These are phyloP conservation scores for Allium cepa DNA, from an alignment of 106 monocot species.

Conservation along the genomic window DNA sequence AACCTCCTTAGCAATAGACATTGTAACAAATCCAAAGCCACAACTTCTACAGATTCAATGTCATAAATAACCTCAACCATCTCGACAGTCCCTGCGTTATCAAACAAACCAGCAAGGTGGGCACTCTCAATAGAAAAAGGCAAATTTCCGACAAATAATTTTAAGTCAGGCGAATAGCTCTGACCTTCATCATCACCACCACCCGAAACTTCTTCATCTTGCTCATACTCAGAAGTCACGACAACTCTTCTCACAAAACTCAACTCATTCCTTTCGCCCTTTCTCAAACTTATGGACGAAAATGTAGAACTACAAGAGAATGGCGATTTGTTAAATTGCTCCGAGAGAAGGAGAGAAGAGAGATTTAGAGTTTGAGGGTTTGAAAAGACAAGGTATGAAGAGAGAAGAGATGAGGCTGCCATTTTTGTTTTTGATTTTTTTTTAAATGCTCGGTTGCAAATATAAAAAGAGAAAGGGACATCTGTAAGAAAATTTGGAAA, in stretches of 20 bases:
- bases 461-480: too few relatives aligned
- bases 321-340: background rate
- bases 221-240: slow-evolving; percentile 29
- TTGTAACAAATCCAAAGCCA: slow-evolving; percentile 94
- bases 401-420: slow-evolving; percentile 8
- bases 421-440: background rate
- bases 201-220: background rate
- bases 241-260: slow-evolving; percentile 5
- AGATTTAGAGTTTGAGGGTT: slow-evolving; percentile 2
- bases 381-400: background rate
- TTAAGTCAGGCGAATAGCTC: slow-evolving; percentile 44
- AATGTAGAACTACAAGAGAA: background rate
- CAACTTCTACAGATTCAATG: slow-evolving; percentile 71
- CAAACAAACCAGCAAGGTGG: slow-evolving; percentile 68
- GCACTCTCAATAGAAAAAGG: slow-evolving; percentile 77
- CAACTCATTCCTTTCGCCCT: background rate
- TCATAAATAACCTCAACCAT: slow-evolving; percentile 97
- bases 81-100: slow-evolving; percentile 60
- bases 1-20: slow-evolving; percentile 65
- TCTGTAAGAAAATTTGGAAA: too few relatives aligned
- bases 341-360: background rate
- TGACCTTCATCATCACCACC: slow-evolving; percentile 9
- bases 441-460: too few relatives aligned
- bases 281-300: background rate
- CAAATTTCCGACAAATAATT: slow-evolving; percentile 84